phyloP scores from a whole-genome alignment of 371 early-diverging fungal species.

The Syncephalastrum monosporum region DNA sequence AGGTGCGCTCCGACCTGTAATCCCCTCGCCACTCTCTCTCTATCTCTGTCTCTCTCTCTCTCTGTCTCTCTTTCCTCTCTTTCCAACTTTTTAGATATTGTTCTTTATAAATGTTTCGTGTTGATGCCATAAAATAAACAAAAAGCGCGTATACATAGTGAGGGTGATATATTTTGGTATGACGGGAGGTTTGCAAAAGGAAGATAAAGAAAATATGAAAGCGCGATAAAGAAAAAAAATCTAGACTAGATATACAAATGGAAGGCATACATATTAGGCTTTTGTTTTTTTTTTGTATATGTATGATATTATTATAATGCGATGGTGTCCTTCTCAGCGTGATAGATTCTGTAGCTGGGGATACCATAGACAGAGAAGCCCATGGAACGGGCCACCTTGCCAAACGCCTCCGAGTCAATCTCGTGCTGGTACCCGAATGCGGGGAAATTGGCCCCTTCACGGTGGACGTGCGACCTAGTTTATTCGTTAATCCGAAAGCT shows the following conservation, averaged over 20 bases:
- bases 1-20: conserved; percentile 83
- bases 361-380: conserved; percentile 53
- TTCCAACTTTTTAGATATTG: too few species aligned
- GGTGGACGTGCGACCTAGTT: conserved; percentile 44
- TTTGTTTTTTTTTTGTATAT: background rate
- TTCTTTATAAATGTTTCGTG: too few species aligned
- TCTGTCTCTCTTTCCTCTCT: too few species aligned
- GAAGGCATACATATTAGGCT: too few species aligned
- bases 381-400: conserved; percentile 55
- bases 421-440: conserved; percentile 51
- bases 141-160: too few species aligned
- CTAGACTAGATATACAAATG: too few species aligned
- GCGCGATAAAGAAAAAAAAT: background rate
- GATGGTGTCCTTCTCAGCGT: conserved; percentile 14
- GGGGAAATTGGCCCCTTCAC: conserved; percentile 59
- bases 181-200: too few species aligned
- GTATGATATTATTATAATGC: conserved; percentile 1
- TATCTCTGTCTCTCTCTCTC: too few species aligned
- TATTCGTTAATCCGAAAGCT: too few species aligned
- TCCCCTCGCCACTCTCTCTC: conserved; percentile 1
- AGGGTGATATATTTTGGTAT: too few species aligned
- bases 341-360: conserved; percentile 45
- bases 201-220: too few species aligned
- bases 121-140: conserved; percentile 4
- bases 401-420: conserved; percentile 69